Conservation (phyloP, 2,329 filamentous ascomycete species). For the Plectosphaerella plurivora region DNA sequence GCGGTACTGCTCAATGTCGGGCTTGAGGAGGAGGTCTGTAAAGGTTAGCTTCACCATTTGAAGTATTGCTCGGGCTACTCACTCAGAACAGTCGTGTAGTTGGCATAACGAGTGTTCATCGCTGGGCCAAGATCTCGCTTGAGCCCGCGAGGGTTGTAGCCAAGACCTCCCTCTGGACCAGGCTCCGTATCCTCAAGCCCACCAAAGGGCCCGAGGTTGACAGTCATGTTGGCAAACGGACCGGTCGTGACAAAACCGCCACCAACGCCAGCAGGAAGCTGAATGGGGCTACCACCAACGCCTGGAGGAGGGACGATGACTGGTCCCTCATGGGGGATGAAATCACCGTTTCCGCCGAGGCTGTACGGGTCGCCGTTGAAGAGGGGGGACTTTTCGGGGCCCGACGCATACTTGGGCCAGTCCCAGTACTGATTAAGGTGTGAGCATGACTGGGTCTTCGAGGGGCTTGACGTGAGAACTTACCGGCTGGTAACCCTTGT, state of each 20-base stretch:
- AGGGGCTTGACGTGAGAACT: conserved; percentile 2
- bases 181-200: conserved; percentile 11
- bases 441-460: background rate
- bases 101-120: conserved; percentile 23
- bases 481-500: conserved; percentile 32
- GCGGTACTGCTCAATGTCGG: conserved; percentile 26
- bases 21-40: conserved; percentile 22
- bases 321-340: conserved; percentile 23
- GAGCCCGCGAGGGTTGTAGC: conserved; percentile 30
- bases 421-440: conserved; percentile 36
- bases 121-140: conserved; percentile 22
- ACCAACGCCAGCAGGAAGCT: conserved; percentile 31
- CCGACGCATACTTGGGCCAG: conserved; percentile 40
- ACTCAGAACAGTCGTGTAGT: conserved; percentile 18
- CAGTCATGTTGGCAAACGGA: conserved; percentile 33
- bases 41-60: background rate
- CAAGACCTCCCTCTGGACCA: conserved; percentile 20
- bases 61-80: background rate
- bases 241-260: conserved; percentile 45
- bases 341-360: conserved; percentile 40
- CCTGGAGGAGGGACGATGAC: conserved; percentile 20
- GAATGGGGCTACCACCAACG: conserved; percentile 16
- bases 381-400: conserved; percentile 40
- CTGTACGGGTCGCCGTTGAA: conserved; percentile 46
- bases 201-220: conserved; percentile 27